Conservation (phyloP, 78 protist species). For the Reticulomyxa filosa region DNA sequence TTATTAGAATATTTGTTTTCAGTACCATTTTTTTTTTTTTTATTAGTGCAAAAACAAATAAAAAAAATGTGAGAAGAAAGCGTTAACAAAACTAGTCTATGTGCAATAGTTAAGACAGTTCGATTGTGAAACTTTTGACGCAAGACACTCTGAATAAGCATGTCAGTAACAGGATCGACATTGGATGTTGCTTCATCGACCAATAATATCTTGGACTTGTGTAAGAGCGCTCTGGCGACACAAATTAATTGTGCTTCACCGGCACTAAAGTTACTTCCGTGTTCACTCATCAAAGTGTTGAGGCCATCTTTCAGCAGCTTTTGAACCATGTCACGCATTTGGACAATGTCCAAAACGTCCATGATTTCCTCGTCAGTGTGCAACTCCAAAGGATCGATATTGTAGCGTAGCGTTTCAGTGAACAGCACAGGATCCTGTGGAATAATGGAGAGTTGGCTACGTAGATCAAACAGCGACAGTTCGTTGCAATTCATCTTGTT, state of each 20-base stretch:
- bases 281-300: too few relatives aligned
- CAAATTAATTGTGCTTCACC: slow-evolving; percentile 84
- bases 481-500: slow-evolving; percentile 34
- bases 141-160: neutral
- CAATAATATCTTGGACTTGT: slow-evolving; percentile 2
- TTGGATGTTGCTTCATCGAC: slow-evolving; percentile 5
- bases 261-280: too few relatives aligned
- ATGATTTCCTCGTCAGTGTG: slow-evolving; percentile 36
- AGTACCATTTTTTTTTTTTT: too few relatives aligned
- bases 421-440: slow-evolving; percentile 76
- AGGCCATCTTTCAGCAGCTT: too few relatives aligned
- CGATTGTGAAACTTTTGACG: neutral
- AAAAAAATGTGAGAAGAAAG: too few relatives aligned
- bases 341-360: slow-evolving; percentile 33
- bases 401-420: slow-evolving; percentile 48
- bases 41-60: too few relatives aligned
- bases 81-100: too few relatives aligned
- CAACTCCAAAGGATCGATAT: slow-evolving; percentile 61
- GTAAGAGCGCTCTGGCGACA: slow-evolving; percentile 67
- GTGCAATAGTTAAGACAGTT: neutral
- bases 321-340: too few relatives aligned
- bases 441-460: slow-evolving; percentile 48
- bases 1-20: too few relatives aligned
- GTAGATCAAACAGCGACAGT: slow-evolving; percentile 3
- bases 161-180: slow-evolving; percentile 1